Percentiles rank a stretch among this genome's conserved stretches.
These are phyloP conservation scores for Cynanchum wilfordii DNA, from an alignment of 257 asterid species.

Conservation along the genomic window DNA sequence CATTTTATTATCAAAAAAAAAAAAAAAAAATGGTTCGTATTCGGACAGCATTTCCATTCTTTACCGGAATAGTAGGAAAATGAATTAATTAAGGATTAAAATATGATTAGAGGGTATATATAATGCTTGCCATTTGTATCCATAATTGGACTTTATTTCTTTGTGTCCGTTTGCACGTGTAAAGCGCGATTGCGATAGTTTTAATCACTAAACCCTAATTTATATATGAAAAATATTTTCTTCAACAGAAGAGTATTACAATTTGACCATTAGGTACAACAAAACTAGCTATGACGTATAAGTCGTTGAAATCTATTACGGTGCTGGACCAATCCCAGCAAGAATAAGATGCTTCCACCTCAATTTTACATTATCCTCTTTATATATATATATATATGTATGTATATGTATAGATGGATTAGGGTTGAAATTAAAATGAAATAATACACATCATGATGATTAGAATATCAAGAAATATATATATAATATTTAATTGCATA, in stretches of 20 bases:
- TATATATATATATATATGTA: neutral
- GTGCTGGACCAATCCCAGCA: conserved; percentile 4
- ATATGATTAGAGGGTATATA: neutral
- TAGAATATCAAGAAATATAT: neutral
- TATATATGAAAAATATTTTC: neutral
- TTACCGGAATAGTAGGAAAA: conserved; percentile 4
- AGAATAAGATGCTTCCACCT: conserved; percentile 3
- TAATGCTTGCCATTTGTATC: conserved; percentile 5
- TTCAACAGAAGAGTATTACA: neutral
- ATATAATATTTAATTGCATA: neutral
- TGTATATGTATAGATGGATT: neutral
- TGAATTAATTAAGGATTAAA: neutral
- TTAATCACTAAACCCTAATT: neutral
- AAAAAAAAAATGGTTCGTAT: neutral
- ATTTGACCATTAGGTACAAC: conserved; percentile 8
- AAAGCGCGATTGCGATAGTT: neutral
- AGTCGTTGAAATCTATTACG: neutral
- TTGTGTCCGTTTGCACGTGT: conserved; percentile 5
- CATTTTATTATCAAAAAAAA: neutral
- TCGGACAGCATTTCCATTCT: neutral
- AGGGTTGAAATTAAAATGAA: neutral
- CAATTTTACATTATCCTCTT: neutral
- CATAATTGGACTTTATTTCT: neutral
- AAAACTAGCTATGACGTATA: neutral
- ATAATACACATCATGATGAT: neutral